Evolutionary conservation across 2,329 filamentous ascomycete genomes (phyloP).

Genomic region (Juglanconis juglandina): DNA sequence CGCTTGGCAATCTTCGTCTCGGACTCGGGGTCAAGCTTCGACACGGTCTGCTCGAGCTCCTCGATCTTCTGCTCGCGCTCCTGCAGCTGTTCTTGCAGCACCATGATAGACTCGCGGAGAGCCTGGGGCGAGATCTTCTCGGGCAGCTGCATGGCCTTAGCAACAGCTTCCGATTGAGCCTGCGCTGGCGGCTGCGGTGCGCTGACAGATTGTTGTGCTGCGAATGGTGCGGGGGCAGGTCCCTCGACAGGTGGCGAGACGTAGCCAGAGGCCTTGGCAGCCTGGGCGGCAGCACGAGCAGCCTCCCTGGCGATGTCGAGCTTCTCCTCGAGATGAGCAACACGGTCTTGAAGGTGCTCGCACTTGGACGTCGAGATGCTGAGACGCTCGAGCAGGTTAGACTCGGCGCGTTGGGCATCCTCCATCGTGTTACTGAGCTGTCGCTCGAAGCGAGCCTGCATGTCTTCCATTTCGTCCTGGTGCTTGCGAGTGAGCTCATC

Average conservation of each 20-base stretch:
- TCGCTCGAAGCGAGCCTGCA: constrained; percentile 71
- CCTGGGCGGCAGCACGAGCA: constrained; percentile 76
- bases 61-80: constrained; percentile 90
- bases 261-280: constrained; percentile 56
- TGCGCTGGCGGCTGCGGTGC: constrained; percentile 26
- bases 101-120: constrained; percentile 90
- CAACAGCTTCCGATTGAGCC: constrained; percentile 33
- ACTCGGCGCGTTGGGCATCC: constrained; percentile 76
- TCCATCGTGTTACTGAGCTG: constrained; percentile 71
- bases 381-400: constrained; percentile 76
- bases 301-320: constrained; percentile 86
- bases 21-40: constrained; percentile 70
- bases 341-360: constrained; percentile 80
- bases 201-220: constrained; percentile 19
- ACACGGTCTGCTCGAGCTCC: constrained; percentile 70
- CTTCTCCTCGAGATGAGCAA: constrained; percentile 82
- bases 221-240: constrained; percentile 19
- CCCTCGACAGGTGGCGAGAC: constrained; percentile 32
- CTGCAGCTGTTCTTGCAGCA: constrained; percentile 93
- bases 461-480: constrained; percentile 68
- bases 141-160: constrained; percentile 52
- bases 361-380: constrained; percentile 80
- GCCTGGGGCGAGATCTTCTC: constrained; percentile 94
- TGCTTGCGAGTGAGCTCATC: constrained; percentile 55
- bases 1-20: constrained; percentile 81